Percentiles rank a stretch among this genome's conserved stretches.
These are phyloP conservation scores for Haplosporangium sp. DNA, from an alignment of 371 early-diverging fungal species.

Conservation along the genomic window DNA sequence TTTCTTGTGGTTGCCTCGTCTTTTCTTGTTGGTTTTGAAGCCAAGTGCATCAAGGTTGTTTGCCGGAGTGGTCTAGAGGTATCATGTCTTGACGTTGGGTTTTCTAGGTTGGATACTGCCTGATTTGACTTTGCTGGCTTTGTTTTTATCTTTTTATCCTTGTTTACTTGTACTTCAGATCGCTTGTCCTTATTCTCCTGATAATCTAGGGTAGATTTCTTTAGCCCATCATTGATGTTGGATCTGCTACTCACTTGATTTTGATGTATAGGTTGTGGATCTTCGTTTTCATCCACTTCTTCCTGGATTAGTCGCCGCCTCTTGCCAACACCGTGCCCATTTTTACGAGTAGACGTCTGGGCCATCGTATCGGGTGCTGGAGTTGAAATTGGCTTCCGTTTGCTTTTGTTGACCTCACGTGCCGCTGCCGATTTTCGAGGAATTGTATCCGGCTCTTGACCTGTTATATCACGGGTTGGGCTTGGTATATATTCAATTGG, in stretches of 20 bases:
- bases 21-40: slow-evolving; percentile 10
- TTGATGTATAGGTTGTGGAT: slow-evolving; percentile 14
- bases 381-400: slow-evolving; percentile 8
- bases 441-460: neutral
- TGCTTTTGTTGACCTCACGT: neutral
- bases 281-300: slow-evolving; percentile 46
- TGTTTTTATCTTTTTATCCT: neutral
- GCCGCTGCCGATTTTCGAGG: neutral
- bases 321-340: slow-evolving; percentile 4
- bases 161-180: neutral
- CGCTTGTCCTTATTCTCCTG: neutral
- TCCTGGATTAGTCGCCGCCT: slow-evolving; percentile 43
- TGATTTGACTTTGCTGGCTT: neutral
- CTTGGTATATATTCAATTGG: slow-evolving; percentile 5
- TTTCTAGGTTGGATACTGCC: neutral
- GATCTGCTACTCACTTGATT: neutral
- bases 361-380: neutral
- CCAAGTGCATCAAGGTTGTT: slow-evolving; percentile 28
- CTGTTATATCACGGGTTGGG: neutral
- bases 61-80: slow-evolving; percentile 16
- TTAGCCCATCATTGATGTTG: neutral
- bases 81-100: neutral
- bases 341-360: neutral
- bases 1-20: slow-evolving; percentile 5
- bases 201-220: neutral